Conservation (phyloP, 495 filamentous ascomycete species). For the Trichoderma orchidacearum region DNA sequence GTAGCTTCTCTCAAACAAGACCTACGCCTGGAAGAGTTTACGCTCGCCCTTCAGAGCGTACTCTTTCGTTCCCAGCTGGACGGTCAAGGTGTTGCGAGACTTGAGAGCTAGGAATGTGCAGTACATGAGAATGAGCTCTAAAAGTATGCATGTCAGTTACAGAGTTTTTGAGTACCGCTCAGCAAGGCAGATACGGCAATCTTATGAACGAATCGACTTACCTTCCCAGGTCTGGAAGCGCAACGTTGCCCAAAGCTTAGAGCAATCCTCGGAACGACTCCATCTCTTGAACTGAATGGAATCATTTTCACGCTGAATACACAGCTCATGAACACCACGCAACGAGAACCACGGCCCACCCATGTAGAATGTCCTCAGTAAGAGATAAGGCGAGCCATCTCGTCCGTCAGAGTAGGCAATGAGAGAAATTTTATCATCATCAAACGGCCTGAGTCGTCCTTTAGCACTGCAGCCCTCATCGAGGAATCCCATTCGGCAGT, state of each 20-base stretch:
- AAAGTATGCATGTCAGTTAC: slow-evolving; percentile 5
- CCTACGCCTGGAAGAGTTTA: slow-evolving; percentile 57
- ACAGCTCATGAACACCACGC: slow-evolving; percentile 34
- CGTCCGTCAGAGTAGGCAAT: slow-evolving; percentile 27
- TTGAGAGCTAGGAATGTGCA: slow-evolving; percentile 64
- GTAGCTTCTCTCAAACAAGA: background rate
- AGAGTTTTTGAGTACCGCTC: background rate
- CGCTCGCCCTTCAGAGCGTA: slow-evolving; percentile 49
- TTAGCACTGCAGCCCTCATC: background rate
- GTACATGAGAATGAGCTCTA: slow-evolving; percentile 66
- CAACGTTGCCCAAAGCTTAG: slow-evolving; percentile 35
- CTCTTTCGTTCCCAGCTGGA: slow-evolving; percentile 39
- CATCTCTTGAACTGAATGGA: slow-evolving; percentile 34
- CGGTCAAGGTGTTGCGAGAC: slow-evolving; percentile 44
- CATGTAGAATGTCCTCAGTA: slow-evolving; percentile 22
- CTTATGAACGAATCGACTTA: slow-evolving; percentile 9
- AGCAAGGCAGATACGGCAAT: background rate
- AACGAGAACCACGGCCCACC: slow-evolving; percentile 30
- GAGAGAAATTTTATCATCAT: slow-evolving; percentile 35
- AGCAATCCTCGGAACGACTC: slow-evolving; percentile 25
- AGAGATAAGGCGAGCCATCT: slow-evolving; percentile 26
- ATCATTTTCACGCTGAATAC: slow-evolving; percentile 30
- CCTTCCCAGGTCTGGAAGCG: slow-evolving; percentile 45
- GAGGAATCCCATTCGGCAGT: background rate
- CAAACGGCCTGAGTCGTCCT: slow-evolving; percentile 24